Percentiles rank a stretch among this genome's conserved stretches.
These are phyloP conservation scores for Gnomoniopsis sp. DNA, from an alignment of 2,329 filamentous ascomycete species.

Conservation along the genomic window DNA sequence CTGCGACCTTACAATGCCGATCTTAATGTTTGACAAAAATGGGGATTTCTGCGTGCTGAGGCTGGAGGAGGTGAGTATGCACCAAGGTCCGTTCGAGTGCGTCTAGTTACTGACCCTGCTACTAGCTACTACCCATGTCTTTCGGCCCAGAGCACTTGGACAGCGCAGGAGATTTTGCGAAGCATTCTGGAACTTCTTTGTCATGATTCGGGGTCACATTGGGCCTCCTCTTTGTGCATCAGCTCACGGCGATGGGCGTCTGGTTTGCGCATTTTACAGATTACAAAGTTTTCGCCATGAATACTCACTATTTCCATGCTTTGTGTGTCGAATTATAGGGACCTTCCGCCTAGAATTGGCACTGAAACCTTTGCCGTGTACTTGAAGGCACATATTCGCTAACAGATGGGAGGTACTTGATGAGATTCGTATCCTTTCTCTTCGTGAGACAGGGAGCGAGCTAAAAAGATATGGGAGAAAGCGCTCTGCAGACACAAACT, in stretches of 20 bases:
- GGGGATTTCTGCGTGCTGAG: slow-evolving; percentile 68
- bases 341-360: too few relatives aligned
- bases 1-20: slow-evolving; percentile 62
- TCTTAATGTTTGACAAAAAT: slow-evolving; percentile 91
- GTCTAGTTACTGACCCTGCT: slow-evolving; percentile 8
- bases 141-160: slow-evolving; percentile 22
- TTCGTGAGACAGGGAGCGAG: too few relatives aligned
- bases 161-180: slow-evolving; percentile 8
- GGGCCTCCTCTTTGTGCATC: background rate
- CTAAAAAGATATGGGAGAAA: too few relatives aligned
- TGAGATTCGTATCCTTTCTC: too few relatives aligned
- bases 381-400: too few relatives aligned
- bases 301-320: background rate
- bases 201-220: background rate
- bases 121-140: slow-evolving; percentile 56
- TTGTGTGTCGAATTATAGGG: too few relatives aligned
- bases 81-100: background rate
- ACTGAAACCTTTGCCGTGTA: too few relatives aligned
- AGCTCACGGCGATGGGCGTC: background rate
- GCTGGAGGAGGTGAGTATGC: slow-evolving; percentile 57
- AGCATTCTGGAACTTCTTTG: background rate
- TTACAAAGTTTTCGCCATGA: background rate
- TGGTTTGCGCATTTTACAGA: background rate
- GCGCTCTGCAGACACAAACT: too few relatives aligned
- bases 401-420: too few relatives aligned